Percentiles rank a stretch among this genome's conserved stretches.
phyloP scores from a whole-genome alignment of 1,284 basidiomycete genomes.

The Naganishia sp. region DNA sequence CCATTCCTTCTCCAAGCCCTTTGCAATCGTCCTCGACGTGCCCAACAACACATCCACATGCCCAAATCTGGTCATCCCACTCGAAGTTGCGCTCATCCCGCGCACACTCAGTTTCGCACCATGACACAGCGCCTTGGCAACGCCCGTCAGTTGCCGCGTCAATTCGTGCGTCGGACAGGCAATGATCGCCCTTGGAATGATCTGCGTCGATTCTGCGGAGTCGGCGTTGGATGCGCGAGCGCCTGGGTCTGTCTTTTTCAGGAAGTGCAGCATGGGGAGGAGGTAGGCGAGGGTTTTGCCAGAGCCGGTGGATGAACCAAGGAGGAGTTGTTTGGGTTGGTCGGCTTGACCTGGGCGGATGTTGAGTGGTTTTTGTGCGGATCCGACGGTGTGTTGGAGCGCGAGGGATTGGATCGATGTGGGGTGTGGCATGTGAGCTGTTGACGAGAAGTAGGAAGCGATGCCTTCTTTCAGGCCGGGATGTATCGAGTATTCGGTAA shows the following conservation, averaged over 20 bases:
- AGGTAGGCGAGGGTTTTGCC: constrained; percentile 89
- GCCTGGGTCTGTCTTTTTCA: constrained; percentile 60
- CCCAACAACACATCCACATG: constrained; percentile 71
- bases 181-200: constrained; percentile 69
- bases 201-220: constrained; percentile 1
- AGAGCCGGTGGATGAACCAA: constrained; percentile 84
- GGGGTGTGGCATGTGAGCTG: constrained; percentile 42
- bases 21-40: constrained; percentile 63
- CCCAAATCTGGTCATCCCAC: constrained; percentile 27
- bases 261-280: constrained; percentile 72
- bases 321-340: constrained; percentile 58
- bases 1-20: constrained; percentile 30
- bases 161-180: constrained; percentile 86
- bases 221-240: constrained; percentile 18
- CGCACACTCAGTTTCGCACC: constrained; percentile 70
- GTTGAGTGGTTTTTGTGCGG: constrained; percentile 39
- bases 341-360: constrained; percentile 31
- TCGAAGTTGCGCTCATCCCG: constrained; percentile 57
- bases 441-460: constrained; percentile 21
- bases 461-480: constrained; percentile 31
- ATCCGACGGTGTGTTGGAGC: constrained; percentile 61
- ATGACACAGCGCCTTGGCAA: constrained; percentile 73
- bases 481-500: constrained; percentile 32
- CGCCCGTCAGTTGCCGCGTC: constrained; percentile 69
- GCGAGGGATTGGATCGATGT: constrained; percentile 75